These are phyloP conservation scores for Heliamphora pulchella DNA, from an alignment of 179 eudicot genomes.

Conservation along the genomic window DNA sequence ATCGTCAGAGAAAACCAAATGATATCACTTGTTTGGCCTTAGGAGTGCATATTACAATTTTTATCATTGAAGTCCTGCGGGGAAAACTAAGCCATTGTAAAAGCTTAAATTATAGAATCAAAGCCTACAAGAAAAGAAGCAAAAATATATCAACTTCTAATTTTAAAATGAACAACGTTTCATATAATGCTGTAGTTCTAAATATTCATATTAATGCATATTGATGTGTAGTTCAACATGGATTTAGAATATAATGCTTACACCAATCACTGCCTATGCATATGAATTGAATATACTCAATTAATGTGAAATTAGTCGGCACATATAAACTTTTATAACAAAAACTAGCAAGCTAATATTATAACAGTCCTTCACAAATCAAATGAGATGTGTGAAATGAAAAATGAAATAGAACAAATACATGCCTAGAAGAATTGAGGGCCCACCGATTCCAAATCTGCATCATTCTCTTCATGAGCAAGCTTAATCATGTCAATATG, in stretches of 20 bases:
- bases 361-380: background rate
- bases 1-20: no score
- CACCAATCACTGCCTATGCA: background rate
- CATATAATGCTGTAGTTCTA: background rate
- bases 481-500: conserved; percentile 97
- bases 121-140: background rate
- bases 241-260: background rate
- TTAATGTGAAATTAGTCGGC: background rate
- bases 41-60: background rate
- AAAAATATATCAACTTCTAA: background rate
- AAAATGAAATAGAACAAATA: conserved; percentile 24
- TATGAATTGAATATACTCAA: background rate
- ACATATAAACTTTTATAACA: background rate
- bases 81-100: background rate
- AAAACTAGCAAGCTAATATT: background rate
- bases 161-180: background rate
- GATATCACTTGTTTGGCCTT: background rate
- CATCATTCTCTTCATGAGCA: conserved; percentile 92
- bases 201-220: background rate
- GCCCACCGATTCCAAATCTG: conserved; percentile 97
- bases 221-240: background rate
- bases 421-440: conserved; percentile 68
- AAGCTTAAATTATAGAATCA: background rate
- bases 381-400: background rate
- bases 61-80: background rate